Conservation (phyloP, 2,329 filamentous ascomycete species). For the Ilyonectria destructans region DNA sequence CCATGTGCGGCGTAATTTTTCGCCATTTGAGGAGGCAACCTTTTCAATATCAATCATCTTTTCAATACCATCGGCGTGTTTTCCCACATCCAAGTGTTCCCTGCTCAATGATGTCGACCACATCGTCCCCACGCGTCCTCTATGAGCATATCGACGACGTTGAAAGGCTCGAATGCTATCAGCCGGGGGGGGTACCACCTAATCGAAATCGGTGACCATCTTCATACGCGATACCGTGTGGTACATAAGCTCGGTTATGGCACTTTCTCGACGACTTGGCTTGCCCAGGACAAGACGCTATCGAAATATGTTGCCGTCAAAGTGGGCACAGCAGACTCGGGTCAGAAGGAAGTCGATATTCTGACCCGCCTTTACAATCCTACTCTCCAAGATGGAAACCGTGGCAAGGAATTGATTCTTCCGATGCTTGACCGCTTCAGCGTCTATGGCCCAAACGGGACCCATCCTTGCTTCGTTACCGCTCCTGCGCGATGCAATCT, state of each 20-base stretch:
- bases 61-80: too few relatives aligned
- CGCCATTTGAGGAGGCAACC: too few relatives aligned
- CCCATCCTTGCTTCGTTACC: slow-evolving; percentile 49
- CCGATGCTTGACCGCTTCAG: slow-evolving; percentile 46
- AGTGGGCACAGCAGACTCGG: slow-evolving; percentile 48
- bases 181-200: slow-evolving; percentile 59
- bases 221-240: slow-evolving; percentile 50
- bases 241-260: slow-evolving; percentile 53
- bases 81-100: too few relatives aligned
- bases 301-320: slow-evolving; percentile 55
- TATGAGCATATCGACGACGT: slow-evolving; percentile 46
- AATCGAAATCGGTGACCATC: slow-evolving; percentile 55
- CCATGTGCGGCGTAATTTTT: too few relatives aligned
- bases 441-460: slow-evolving; percentile 50
- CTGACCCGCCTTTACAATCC: slow-evolving; percentile 40
- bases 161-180: slow-evolving; percentile 50
- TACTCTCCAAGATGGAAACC: too few relatives aligned
- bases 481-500: slow-evolving; percentile 49
- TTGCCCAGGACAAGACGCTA: slow-evolving; percentile 49
- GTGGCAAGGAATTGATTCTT: slow-evolving; percentile 28
- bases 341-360: slow-evolving; percentile 42
- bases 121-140: too few relatives aligned
- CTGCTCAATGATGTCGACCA: too few relatives aligned
- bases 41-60: too few relatives aligned
- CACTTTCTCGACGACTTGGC: slow-evolving; percentile 52